These are phyloP conservation scores for Stagonosporopsis rhizophila DNA, from an alignment of 2,329 filamentous ascomycete species.

Conservation along the genomic window DNA sequence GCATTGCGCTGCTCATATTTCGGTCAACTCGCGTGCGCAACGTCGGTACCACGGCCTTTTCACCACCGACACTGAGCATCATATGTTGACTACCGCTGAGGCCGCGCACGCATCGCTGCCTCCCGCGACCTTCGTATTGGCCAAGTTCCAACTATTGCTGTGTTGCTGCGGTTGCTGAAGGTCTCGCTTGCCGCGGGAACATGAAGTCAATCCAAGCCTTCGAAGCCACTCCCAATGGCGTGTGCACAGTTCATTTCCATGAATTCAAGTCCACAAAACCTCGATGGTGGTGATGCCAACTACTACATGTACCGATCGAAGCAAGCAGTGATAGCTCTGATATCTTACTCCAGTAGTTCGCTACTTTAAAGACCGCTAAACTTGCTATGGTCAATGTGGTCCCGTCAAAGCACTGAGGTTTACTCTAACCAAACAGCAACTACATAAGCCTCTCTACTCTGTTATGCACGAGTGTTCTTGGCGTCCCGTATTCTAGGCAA, in stretches of 20 bases:
- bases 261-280: not conserved
- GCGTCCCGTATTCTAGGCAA: not conserved
- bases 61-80: conserved; percentile 3
- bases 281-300: not conserved
- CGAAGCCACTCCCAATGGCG: not conserved
- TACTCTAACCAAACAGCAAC: not conserved
- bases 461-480: not conserved
- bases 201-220: not conserved
- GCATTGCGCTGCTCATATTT: not conserved
- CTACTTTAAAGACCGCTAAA: not conserved
- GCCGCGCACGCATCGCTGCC: conserved; percentile 9
- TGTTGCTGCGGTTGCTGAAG: not conserved
- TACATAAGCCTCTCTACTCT: too few relatives aligned
- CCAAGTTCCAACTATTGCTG: not conserved
- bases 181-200: not conserved
- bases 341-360: not conserved
- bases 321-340: not conserved
- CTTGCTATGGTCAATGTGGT: not conserved
- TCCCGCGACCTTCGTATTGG: conserved; percentile 5
- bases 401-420: not conserved
- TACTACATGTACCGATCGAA: not conserved
- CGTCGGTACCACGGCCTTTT: conserved; percentile 6
- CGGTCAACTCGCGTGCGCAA: not conserved
- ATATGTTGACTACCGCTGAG: not conserved
- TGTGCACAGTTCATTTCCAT: not conserved